Evolutionary conservation across 768 basidiomycete species (phyloP), one percentile per base, ranked within the genome.

Genomic region (Calocybe gangraenosa): DNA sequence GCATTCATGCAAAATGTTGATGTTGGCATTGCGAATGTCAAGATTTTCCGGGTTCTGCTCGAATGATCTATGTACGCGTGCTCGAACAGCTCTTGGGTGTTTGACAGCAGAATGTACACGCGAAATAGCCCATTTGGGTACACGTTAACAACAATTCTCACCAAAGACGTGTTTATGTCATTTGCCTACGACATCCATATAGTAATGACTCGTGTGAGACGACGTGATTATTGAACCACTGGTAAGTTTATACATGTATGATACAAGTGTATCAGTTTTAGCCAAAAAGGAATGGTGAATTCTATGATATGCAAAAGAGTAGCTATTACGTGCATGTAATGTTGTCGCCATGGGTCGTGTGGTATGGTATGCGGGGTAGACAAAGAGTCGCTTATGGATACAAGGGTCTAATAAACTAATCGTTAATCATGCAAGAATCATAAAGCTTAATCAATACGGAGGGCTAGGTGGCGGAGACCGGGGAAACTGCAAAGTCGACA

Each of bases 11-110:
- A 65, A 44, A 62, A 52, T 14, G 44, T 63, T 21, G 68, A 72
- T 50, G 59, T 63, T 22, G 65, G 68, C 46, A 53, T 52, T 28
- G 19, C 38, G 63, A 57, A 30, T 61, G 71, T 79, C 25, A 72
- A 69, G 55, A 62, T 78, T 58, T 71, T 74, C 56, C 70, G 58
- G 52, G 64, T 78, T 51, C 68, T 59, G 41, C 49, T 46, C n/a
- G n/a, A n/a, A n/a, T n/a, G n/a, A n/a, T n/a, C n/a, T n/a, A n/a
- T n/a, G n/a, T n/a, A n/a, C n/a, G n/a, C n/a, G n/a, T n/a, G n/a
- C n/a, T n/a, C n/a, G n/a, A n/a, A n/a, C n/a, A n/a, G n/a, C n/a
- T n/a, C n/a, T n/a, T n/a, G n/a, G n/a, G n/a, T n/a, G n/a, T n/a
- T n/a, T n/a, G n/a, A n/a, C n/a, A n/a, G n/a, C n/a, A n/a, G n/a